Base-by-base conservation (phyloP, 345 rosid species). In the Euphorbia tirucalli region DNA sequence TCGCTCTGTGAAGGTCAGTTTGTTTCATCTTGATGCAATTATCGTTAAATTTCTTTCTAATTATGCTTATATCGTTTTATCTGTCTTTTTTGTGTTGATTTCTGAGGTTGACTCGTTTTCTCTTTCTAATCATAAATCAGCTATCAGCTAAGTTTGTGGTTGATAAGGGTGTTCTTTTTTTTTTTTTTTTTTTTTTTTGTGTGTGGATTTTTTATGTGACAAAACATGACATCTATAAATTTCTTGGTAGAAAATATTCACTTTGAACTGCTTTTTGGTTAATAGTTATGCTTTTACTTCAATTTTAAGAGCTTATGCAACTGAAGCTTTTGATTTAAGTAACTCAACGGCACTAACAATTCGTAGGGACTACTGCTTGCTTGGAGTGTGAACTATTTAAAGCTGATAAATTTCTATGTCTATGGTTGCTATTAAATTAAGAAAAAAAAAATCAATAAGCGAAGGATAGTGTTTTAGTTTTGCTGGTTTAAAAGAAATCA, bases 1-100 rank as follows among this genome's bases (percentile, higher is more conserved):
- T 63, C 41, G 13, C 2, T n/a, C n/a, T n/a, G n/a, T n/a, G n/a
- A 31, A 22, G 75, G 83, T 71, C n/a, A 70, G 78, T 77, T 59
- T 52, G 10, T 70, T 54, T 22, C 1, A 60, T 43, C 32, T 71
- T 37, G 31, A 4, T 50, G 37, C 18, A 14, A 50, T 50, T 71
- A 11, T 59, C 7, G 30, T 9, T 61, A 50, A 15, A 71, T 69
- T 37, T 56, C 61, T 5, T 4, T 15, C n/a, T 48, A 48, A 48
- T 21, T 21, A 2, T 5, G 2, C 22, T 27, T 19, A 15, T 46
- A 28, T 21, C 24, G n/a, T n/a, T n/a, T n/a, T n/a, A n/a, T n/a
- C n/a, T n/a, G n/a, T 64, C 41, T 25, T 19, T 19, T 58, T 60
- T 6, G 0, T 48, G 28, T 15, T n/a, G 3, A 3, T 24, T 37